Evolutionary conservation across 306 rosid genomes (phyloP).

Genomic region (Vigna nakashimae): DNA sequence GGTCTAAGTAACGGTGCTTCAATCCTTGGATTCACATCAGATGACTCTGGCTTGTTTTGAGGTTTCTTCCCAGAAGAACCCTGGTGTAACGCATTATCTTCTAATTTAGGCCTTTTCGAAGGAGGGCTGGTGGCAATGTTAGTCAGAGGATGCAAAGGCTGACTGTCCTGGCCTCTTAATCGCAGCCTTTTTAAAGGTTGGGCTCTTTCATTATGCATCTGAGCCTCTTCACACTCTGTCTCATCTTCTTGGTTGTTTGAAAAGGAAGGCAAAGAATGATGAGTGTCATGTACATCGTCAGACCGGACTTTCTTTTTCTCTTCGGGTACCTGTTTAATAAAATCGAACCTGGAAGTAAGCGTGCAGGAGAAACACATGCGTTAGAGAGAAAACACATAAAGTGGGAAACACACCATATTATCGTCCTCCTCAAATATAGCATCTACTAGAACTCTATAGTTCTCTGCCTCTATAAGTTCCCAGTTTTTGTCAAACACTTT

Average conservation of each 20-base stretch:
- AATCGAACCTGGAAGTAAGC: conserved; percentile 31
- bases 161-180: conserved; percentile 61
- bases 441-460: conserved; percentile 85
- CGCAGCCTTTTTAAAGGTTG: conserved; percentile 86
- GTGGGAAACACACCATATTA: conserved; percentile 50
- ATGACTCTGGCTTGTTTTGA: conserved; percentile 45
- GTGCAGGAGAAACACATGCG: neutral
- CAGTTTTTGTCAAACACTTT: conserved; percentile 83
- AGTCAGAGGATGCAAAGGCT: conserved; percentile 42
- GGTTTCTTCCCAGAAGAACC: conserved; percentile 47
- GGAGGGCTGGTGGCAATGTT: conserved; percentile 43
- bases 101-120: conserved; percentile 57
- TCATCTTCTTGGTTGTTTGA: conserved; percentile 56
- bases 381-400: conserved; percentile 10
- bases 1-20: conserved; percentile 47
- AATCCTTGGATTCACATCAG: conserved; percentile 42
- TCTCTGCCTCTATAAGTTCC: conserved; percentile 89
- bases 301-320: conserved; percentile 47
- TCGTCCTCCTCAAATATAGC: conserved; percentile 87
- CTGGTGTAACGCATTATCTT: conserved; percentile 40
- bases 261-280: conserved; percentile 34
- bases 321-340: conserved; percentile 57
- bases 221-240: conserved; percentile 59
- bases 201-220: conserved; percentile 45
- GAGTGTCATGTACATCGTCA: conserved; percentile 47